Conservation (phyloP, 805 yeast species). For the Priceomyces castillae region DNA sequence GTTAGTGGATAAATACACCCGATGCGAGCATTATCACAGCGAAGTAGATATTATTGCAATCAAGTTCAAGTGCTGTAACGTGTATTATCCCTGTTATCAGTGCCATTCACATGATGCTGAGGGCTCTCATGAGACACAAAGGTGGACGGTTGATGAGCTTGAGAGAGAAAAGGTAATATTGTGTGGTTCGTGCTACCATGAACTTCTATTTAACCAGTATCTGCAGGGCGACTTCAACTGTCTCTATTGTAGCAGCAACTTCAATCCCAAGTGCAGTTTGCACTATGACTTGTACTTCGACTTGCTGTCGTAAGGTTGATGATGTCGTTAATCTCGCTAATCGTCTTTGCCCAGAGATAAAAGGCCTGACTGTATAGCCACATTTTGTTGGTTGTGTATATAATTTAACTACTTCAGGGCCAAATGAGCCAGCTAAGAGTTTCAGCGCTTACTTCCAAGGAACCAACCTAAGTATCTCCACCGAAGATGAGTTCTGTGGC, state of each 20-base stretch:
- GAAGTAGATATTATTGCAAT: constrained; percentile 37
- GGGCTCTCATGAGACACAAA: constrained; percentile 8
- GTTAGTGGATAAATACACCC: constrained; percentile 28
- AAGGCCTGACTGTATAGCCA: too few relatives aligned
- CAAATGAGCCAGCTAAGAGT: too few relatives aligned
- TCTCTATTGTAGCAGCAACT: constrained; percentile 21
- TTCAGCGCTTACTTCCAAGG: too few relatives aligned
- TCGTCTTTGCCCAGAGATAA: too few relatives aligned
- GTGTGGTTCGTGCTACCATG: constrained; percentile 36
- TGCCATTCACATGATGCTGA: constrained; percentile 27
- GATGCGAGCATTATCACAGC: constrained; percentile 38
- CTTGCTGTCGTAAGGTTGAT: constrained; percentile 2
- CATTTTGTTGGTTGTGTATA: too few relatives aligned
- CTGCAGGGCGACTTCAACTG: constrained; percentile 16
- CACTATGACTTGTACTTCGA: constrained; percentile 39
- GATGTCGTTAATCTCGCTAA: too few relatives aligned
- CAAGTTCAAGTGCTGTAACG: constrained; percentile 36
- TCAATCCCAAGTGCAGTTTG: constrained; percentile 38
- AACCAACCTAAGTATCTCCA: too few relatives aligned
- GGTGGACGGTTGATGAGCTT: constrained; percentile 10
- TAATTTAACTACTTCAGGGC: too few relatives aligned
- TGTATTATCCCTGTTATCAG: constrained; percentile 38
- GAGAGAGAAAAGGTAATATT: constrained; percentile 21
- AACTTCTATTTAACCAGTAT: constrained; percentile 30
- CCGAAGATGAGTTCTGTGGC: background rate